Evolutionary conservation across 2,329 filamentous ascomycete species (phyloP).

Genomic region (Aspergillus pseudoterreus): DNA sequence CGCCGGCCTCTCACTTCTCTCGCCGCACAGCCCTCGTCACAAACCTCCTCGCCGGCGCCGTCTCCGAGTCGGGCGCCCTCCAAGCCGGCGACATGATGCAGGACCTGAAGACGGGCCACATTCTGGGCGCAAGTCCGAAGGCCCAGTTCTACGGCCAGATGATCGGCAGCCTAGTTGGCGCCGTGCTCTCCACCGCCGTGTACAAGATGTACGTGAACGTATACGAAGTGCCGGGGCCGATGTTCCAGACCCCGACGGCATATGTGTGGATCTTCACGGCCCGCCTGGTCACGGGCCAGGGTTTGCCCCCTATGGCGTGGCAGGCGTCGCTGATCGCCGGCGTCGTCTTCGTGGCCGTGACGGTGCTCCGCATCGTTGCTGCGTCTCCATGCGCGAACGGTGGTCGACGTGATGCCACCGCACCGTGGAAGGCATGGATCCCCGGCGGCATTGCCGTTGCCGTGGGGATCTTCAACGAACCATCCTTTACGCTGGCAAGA

Average conservation of each 20-base stretch:
- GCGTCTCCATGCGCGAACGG: constrained; percentile 32
- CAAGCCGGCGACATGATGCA: constrained; percentile 97
- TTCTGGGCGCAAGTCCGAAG: constrained; percentile 85
- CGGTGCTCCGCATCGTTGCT: constrained; percentile 63
- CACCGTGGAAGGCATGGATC: constrained; percentile 67
- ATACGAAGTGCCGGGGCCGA: constrained; percentile 79
- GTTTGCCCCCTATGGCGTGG: constrained; percentile 76
- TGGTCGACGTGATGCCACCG: constrained; percentile 33
- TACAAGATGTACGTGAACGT: constrained; percentile 89
- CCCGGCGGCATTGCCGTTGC: constrained; percentile 95
- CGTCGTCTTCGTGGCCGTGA: constrained; percentile 67
- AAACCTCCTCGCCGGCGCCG: constrained; percentile 88
- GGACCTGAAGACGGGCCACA: constrained; percentile 91
- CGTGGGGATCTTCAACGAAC: constrained; percentile 97
- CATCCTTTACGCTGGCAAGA: constrained; percentile 87
- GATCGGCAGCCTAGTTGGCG: constrained; percentile 81
- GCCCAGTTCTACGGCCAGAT: constrained; percentile 97
- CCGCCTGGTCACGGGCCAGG: constrained; percentile 83
- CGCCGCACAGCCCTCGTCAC: constrained; percentile 81
- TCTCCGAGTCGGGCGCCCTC: constrained; percentile 78
- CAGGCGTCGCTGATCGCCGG: constrained; percentile 77
- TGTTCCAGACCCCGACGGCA: constrained; percentile 91
- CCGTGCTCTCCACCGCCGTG: constrained; percentile 78
- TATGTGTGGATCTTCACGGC: constrained; percentile 99
- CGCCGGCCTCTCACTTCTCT: constrained; percentile 73